Base-by-base conservation (phyloP, 768 basidiomycete species). In the Dentipellis fragilis region DNA sequence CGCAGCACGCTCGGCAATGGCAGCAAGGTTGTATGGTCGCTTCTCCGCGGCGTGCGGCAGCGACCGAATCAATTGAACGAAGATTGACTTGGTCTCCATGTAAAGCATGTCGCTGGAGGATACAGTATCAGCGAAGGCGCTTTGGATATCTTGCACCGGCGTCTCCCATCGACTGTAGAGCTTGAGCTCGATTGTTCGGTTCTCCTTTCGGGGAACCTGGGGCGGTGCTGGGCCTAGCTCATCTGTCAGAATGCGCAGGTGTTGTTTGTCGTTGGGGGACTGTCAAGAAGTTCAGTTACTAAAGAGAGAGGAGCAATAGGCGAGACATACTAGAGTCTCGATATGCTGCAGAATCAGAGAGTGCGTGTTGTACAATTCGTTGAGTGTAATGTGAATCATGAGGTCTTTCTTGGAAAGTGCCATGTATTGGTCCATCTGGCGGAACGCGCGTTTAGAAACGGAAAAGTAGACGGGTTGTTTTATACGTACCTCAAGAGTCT, bases 81-180 rank as follows among this genome's bases (percentile, higher is more conserved):
- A 93, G 66, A 98, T 98, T 7, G 95, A 97, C 74, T 99, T 99
- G 55, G 96, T 90, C 69, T 99, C 96, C 93, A 98, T 97, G 75
- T 98, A 99, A 34, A 98, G 82, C 84, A 99, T 95, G 72, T 99
- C 96, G 67, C 89, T 89, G 47, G 93, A 93, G 21, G 96, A 97
- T 29, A 99, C 88, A 22, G 92, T 90, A 69, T 94, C 93, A 86
- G 98, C 93, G 56, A 99, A 80, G 1, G 95, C 92, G 46, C 87
- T 94, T 60, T 95, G 91, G 48, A 98, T 85, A 67, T 99, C 96
- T 63, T 98, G 96, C 48, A 99, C 91, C 1, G 96, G 95, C 9
- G 93, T 97, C 74, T 99, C 96, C 96, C 96, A 99, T 16, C 96
- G 93, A 63, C 90, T 93, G 73, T 95, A 99, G 10, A 99, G 73